Conservation (phyloP, 345 rosid genomes). For the Ceriops decandra region DNA sequence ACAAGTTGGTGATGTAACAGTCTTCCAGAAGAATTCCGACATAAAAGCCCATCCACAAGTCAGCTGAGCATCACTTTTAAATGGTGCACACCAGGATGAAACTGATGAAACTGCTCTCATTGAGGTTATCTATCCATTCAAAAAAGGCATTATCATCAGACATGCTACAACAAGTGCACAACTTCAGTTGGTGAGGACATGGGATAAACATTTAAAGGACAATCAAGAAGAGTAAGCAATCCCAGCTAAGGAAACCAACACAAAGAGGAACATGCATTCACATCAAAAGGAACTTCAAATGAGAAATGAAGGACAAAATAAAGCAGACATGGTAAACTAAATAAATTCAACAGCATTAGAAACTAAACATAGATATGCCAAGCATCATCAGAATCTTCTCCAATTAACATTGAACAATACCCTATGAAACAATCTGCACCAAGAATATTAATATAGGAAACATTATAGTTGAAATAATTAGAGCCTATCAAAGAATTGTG, state of each 20-base stretch:
- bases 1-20: slow-evolving; percentile 41
- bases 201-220: neutral
- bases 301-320: neutral
- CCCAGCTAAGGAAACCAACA: neutral
- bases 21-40: slow-evolving; percentile 63
- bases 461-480: too few species aligned
- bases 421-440: neutral
- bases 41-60: slow-evolving; percentile 45
- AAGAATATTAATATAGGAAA: neutral
- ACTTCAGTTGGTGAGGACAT: neutral
- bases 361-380: neutral
- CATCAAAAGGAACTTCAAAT: neutral
- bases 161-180: slow-evolving; percentile 2
- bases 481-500: too few species aligned
- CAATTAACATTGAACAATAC: neutral
- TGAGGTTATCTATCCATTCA: slow-evolving; percentile 52
- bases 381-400: neutral
- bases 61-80: slow-evolving; percentile 39
- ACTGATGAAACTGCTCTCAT: slow-evolving; percentile 58
- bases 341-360: neutral
- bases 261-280: neutral
- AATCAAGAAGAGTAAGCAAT: neutral
- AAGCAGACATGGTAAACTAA: neutral
- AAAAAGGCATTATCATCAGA: slow-evolving; percentile 10
- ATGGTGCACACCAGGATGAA: slow-evolving; percentile 49